Base-by-base conservation (phyloP, 75 land plant genomes). In the Pinus albicaulis region DNA sequence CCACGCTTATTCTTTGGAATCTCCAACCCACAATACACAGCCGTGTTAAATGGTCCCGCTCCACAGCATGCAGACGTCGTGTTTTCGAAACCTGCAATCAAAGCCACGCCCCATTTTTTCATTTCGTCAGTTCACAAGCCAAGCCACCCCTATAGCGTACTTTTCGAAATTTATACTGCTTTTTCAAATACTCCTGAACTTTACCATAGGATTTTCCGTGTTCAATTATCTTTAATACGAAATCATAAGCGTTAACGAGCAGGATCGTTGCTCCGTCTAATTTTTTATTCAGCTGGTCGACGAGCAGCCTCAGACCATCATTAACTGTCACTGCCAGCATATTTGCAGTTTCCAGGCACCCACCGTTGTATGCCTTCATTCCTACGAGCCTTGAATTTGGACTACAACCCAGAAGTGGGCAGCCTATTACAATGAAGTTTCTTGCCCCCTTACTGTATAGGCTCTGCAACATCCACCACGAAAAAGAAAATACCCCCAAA, bases 61-160 rank as follows among this genome's bases (percentile, higher is more conserved):
- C 76, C 76, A 74, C 76, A 74, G 25, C 76, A 74, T 10, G 76
- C 76, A 53, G 31, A 74, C 26, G 69, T 57, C 14, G 76, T 57
- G 52, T 57, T 44, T 4, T 10, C 2, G n/a, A 53, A 74, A 17
- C 76, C 76, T 74, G 31, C 62, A 22, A 23, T 23, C 65, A 62
- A 62, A 38, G 41, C 41, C 41, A 38, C 41, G 5, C 5, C 41
- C 44, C 44, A 41, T 31, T 41, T 5, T 41, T 41, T 4, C 5
- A 3, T 41, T 41, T 41, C 7, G 7, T 41, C 44, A 41, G 0
- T 5, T 41, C 44, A 5, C 31, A 31, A 31, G 0, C 31, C 7
- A 41, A 41, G 44, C 44, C 44, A 41, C 44, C 5, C 5, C 0
- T 41, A 41, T 41, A 2, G 0, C 5, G 44, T n/a, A n/a, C n/a